Evolutionary conservation across 2,329 filamentous ascomycete species (phyloP).

Genomic region (Neofusicoccum parvum): DNA sequence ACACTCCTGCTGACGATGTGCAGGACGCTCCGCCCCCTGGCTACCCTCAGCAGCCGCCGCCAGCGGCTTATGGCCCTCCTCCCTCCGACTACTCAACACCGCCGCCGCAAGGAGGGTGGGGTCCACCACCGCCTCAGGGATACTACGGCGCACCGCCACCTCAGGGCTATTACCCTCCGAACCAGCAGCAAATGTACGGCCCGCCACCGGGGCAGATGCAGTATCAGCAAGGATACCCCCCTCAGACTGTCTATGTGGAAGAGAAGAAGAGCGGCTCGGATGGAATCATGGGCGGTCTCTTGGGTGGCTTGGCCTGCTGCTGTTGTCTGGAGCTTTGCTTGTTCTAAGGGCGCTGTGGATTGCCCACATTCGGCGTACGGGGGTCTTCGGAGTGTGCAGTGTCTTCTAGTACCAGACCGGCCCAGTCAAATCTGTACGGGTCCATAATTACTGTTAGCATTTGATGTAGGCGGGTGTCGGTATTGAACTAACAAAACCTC

Average conservation of each 20-base stretch:
- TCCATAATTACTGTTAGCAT: no score
- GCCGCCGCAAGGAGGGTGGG: background rate
- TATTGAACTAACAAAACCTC: no score
- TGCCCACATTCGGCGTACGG: no score
- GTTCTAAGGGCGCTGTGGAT: background rate
- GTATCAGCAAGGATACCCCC: constrained; percentile 15
- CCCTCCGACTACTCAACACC: constrained; percentile 10
- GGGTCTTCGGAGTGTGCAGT: no score
- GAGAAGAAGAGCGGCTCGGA: constrained; percentile 14
- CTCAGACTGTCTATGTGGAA: background rate
- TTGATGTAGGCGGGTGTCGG: no score
- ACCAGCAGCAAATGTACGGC: constrained; percentile 7
- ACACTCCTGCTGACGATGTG: background rate
- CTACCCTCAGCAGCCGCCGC: constrained; percentile 12
- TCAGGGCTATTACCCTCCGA: constrained; percentile 9
- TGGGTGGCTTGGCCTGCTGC: constrained; percentile 8
- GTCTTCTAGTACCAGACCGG: background rate
- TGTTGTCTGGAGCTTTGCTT: constrained; percentile 9
- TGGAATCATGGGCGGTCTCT: background rate
- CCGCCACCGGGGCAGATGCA: constrained; percentile 10
- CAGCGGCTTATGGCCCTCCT: constrained; percentile 8
- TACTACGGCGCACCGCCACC: constrained; percentile 5
- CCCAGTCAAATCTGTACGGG: background rate
- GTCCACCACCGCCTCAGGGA: background rate
- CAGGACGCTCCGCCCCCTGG: constrained; percentile 13